Percentiles rank a stretch among this genome's conserved stretches.
Evolutionary conservation across 345 rosid species (phyloP).

Genomic region (Gossypium ekmanianum): DNA sequence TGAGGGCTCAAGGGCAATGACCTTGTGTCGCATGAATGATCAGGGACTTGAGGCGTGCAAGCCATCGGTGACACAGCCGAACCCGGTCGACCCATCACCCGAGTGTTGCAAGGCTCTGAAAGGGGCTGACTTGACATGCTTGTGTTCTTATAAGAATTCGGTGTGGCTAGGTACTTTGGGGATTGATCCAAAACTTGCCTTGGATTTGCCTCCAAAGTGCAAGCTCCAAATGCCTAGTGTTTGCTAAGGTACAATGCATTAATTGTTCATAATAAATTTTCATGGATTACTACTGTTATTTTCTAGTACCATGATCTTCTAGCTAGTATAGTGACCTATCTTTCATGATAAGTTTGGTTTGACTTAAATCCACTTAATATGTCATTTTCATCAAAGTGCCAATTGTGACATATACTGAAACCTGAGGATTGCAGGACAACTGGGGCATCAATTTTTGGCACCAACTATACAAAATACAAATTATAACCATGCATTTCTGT

Average conservation of each 20-base stretch:
- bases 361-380: not conserved
- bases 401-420: not conserved
- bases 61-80: constrained; percentile 53
- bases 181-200: constrained; percentile 63
- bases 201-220: constrained; percentile 54
- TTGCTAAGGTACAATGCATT: constrained; percentile 14
- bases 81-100: constrained; percentile 44
- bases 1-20: constrained; percentile 30
- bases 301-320: no score
- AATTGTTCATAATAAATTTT: no score
- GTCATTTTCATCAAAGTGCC: not conserved
- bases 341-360: not conserved
- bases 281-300: no score
- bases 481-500: not conserved
- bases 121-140: constrained; percentile 52
- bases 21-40: constrained; percentile 43
- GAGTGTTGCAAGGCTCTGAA: constrained; percentile 51
- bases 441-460: not conserved
- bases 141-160: constrained; percentile 59
- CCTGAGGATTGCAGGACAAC: not conserved
- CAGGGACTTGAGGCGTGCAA: constrained; percentile 52
- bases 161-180: constrained; percentile 48
- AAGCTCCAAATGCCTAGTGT: constrained; percentile 24
- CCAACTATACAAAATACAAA: not conserved
- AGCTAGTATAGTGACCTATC: not conserved